These are phyloP conservation scores for Theileria orientalis DNA, from an alignment of 169 alveolate genomes.

Conservation along the genomic window DNA sequence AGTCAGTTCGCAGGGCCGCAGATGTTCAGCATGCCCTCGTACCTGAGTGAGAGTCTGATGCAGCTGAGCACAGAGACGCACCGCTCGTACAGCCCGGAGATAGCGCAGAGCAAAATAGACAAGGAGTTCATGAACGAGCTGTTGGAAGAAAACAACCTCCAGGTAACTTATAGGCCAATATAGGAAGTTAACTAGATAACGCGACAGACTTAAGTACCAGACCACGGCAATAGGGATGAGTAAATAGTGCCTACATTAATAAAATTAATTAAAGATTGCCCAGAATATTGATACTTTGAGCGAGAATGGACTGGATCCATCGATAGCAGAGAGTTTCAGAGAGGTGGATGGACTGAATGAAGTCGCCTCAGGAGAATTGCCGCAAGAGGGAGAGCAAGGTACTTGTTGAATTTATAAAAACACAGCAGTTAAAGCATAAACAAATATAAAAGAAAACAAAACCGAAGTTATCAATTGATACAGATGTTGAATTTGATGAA, in stretches of 20 bases:
- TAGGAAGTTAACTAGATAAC: not conserved
- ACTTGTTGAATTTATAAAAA: not conserved
- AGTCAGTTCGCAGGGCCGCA: not conserved
- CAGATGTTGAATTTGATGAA: slow-evolving; percentile 1
- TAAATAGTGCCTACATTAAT: too few relatives aligned
- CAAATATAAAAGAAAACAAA: not conserved
- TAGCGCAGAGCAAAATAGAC: not conserved
- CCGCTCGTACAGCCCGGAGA: not conserved
- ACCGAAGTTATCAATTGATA: not conserved
- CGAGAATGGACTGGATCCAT: slow-evolving; percentile 21
- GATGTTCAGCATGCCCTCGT: not conserved
- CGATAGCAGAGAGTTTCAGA: slow-evolving; percentile 41
- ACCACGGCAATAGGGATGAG: too few relatives aligned
- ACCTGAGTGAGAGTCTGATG: not conserved
- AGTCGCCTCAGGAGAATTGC: slow-evolving; percentile 9
- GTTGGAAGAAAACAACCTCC: not conserved
- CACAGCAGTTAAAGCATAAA: not conserved
- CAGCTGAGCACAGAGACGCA: not conserved
- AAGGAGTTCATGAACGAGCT: not conserved
- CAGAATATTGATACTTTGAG: not conserved
- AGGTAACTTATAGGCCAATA: not conserved
- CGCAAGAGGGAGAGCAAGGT: not conserved
- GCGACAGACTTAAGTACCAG: too few relatives aligned
- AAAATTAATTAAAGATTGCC: too few relatives aligned
- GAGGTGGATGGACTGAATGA: slow-evolving; percentile 43